Conservation (phyloP, 495 filamentous ascomycete species). For the Evansstolkia leycettana region DNA sequence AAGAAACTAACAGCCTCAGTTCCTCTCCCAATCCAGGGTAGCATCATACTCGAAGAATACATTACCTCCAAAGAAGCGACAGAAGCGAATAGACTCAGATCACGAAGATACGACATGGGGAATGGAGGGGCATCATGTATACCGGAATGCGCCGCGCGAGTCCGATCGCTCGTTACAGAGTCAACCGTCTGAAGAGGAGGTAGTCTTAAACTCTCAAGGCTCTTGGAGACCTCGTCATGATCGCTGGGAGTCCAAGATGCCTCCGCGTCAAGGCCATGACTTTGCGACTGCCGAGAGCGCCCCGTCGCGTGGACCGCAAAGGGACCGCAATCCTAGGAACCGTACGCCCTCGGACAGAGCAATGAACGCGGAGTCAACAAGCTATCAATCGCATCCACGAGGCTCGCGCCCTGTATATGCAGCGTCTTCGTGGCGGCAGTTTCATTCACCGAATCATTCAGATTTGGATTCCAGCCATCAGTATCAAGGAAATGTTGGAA, state of each 20-base stretch:
- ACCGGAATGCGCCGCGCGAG: neutral
- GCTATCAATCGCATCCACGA: too few species aligned
- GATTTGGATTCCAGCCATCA: too few species aligned
- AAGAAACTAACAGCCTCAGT: neutral
- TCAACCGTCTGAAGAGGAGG: neutral
- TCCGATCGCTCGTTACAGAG: neutral
- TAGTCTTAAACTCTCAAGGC: neutral
- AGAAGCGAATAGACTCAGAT: constrained; percentile 5
- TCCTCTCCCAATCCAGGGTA: neutral
- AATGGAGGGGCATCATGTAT: neutral
- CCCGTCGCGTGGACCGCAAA: too few species aligned
- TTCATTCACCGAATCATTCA: too few species aligned
- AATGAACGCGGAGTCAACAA: too few species aligned
- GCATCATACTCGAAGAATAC: neutral
- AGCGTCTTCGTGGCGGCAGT: too few species aligned
- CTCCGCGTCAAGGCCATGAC: too few species aligned
- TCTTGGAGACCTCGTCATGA: neutral
- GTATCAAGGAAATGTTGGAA: neutral
- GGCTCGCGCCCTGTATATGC: too few species aligned
- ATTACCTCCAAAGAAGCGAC: constrained; percentile 5
- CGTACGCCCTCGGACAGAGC: too few species aligned
- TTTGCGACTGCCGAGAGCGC: too few species aligned
- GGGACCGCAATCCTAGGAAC: too few species aligned
- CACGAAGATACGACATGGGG: too few species aligned
- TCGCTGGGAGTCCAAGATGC: neutral